Evolutionary conservation across 495 filamentous ascomycete species (phyloP), one percentile per base, ranked within the genome.

Genomic region (Aspergillus baeticus): DNA sequence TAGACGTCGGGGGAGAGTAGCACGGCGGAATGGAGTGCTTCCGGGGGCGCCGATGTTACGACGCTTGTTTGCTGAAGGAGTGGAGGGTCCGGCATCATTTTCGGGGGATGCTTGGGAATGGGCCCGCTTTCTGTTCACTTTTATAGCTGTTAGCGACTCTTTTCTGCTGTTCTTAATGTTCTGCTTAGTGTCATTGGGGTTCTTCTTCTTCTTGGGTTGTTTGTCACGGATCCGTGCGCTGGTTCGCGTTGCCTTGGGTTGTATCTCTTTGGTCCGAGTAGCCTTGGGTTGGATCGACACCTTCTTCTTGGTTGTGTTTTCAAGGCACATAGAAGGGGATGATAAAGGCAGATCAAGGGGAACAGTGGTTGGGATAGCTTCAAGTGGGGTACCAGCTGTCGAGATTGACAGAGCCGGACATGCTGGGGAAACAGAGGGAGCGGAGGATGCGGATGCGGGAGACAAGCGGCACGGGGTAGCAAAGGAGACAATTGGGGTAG

Each of bases 41-140:
- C 60, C 56, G 1, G 65, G 61, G 11, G 60, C 14, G 13, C 62
- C 62, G 22, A 68, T 54, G 20, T 64, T 68, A 6, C 65, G 51
- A 13, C 65, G 65, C 38, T 63, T 68, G 44, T 60, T 62, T 4
- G 63, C 47, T 11, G 37, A 6, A 2, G 60, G 58, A 21, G 60
- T 62, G 23, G 53, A 37, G 10, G 59, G 45, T 13, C 31, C 54
- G 31, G 23, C 6, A 6, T 49, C 26, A 13, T 18, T 2, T 2
- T 43, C 36, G 5, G 21, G 48, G 10, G 41, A 47, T 2, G 34
- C 5, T 5, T 52, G 47, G 37, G 41, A 20, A 33, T 41, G 60
- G 33, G 60, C 2, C 7, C 64, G 49, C 39, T 63, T 63, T 45
- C 54, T 63, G 17, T 61, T 65, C 17, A 62, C 64, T 66, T 39